Evolutionary conservation across 768 basidiomycete genomes (phyloP).

Genomic region (Xerocomus potaroensis): DNA sequence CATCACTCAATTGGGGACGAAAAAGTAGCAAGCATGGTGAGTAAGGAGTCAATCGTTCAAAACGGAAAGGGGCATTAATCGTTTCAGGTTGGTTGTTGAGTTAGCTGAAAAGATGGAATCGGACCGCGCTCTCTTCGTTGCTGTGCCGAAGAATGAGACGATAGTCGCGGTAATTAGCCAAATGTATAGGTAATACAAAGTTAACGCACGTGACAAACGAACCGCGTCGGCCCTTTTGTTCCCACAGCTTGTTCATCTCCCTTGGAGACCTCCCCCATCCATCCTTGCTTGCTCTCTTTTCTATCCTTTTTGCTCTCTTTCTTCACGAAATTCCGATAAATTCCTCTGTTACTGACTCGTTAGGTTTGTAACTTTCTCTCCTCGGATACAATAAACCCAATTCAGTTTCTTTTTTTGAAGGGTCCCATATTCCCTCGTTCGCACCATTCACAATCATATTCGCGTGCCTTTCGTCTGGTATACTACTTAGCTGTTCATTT

Average conservation of each 20-base stretch:
- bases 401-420: constrained; percentile 8
- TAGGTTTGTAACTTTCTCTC: constrained; percentile 10
- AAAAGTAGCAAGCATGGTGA: constrained; percentile 1
- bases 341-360: constrained; percentile 12
- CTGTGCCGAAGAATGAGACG: too few relatives aligned
- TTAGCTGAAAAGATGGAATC: neutral
- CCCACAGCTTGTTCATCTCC: constrained; percentile 13
- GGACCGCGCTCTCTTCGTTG: too few relatives aligned
- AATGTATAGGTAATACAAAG: constrained; percentile 11
- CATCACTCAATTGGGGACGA: constrained; percentile 15
- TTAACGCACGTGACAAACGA: constrained; percentile 34
- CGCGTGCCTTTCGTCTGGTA: constrained; percentile 3
- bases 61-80: neutral
- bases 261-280: constrained; percentile 10
- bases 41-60: neutral
- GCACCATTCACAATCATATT: too few relatives aligned
- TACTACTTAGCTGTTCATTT: constrained; percentile 3
- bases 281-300: constrained; percentile 1
- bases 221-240: constrained; percentile 24
- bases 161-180: too few relatives aligned
- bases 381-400: neutral
- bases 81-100: too few relatives aligned
- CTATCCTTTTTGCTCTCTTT: constrained; percentile 7
- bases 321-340: constrained; percentile 14
- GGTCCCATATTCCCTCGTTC: constrained; percentile 25